Evolutionary conservation across 2,329 filamentous ascomycete genomes (phyloP).

Genomic region (Aspergillus persii): DNA sequence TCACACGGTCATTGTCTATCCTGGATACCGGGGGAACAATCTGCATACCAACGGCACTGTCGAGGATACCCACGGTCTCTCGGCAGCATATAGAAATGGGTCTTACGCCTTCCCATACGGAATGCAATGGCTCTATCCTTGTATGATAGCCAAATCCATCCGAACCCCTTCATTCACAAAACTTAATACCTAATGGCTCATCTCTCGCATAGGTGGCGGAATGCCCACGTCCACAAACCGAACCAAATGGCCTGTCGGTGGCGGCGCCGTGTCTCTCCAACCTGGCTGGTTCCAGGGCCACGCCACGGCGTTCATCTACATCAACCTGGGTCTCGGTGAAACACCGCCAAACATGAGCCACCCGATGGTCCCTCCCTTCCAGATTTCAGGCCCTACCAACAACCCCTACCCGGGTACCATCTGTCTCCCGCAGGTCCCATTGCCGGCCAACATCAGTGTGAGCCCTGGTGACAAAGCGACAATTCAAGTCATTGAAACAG

Average conservation of each 20-base stretch:
- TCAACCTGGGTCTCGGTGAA: slow-evolving; percentile 85
- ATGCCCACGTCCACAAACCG: slow-evolving; percentile 74
- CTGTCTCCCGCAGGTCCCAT: slow-evolving; percentile 83
- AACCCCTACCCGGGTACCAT: slow-evolving; percentile 83
- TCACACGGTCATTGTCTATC: slow-evolving; percentile 82
- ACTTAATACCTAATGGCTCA: neutral
- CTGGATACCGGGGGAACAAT: slow-evolving; percentile 83
- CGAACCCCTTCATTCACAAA: neutral
- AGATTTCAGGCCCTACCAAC: slow-evolving; percentile 77
- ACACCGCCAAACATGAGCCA: slow-evolving; percentile 85
- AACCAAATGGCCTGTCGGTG: slow-evolving; percentile 84
- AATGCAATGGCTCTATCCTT: slow-evolving; percentile 95
- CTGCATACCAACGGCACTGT: slow-evolving; percentile 69
- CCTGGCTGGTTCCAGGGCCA: slow-evolving; percentile 97
- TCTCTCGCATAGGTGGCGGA: slow-evolving; percentile 63
- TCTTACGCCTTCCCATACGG: slow-evolving; percentile 69
- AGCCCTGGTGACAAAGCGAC: slow-evolving; percentile 84
- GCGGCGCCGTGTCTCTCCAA: slow-evolving; percentile 85
- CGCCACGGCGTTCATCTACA: slow-evolving; percentile 74
- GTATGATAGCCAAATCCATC: slow-evolving; percentile 53
- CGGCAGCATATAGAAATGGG: slow-evolving; percentile 46
- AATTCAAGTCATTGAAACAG: slow-evolving; percentile 81
- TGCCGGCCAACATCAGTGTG: slow-evolving; percentile 69
- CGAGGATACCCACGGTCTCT: slow-evolving; percentile 46
- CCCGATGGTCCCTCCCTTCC: slow-evolving; percentile 75